Evolutionary conservation across 2,329 filamentous ascomycete genomes (phyloP).

Genomic region (Botrytis elliptica): DNA sequence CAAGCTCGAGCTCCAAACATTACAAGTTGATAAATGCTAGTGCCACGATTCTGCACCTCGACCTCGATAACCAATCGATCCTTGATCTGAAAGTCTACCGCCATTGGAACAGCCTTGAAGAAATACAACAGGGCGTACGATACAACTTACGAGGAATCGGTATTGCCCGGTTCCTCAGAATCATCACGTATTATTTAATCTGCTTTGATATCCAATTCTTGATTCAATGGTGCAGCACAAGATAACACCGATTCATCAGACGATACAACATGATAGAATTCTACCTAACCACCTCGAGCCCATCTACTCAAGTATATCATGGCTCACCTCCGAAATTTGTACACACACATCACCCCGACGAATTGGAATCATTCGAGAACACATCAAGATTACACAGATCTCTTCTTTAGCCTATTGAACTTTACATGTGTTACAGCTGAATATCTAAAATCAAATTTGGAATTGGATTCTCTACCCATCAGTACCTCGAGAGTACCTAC

Average conservation of each 20-base stretch:
- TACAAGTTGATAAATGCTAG: background rate
- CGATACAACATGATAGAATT: constrained; percentile 6
- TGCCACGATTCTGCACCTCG: background rate
- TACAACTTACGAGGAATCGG: background rate
- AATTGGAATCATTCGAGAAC: background rate
- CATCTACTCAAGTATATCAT: background rate
- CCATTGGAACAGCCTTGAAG: constrained; percentile 2
- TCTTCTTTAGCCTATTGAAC: background rate
- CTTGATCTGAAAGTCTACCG: background rate
- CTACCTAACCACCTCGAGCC: background rate
- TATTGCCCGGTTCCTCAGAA: background rate
- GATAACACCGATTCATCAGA: background rate
- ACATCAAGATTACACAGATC: background rate
- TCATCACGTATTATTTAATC: background rate
- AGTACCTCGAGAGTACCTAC: too few relatives aligned
- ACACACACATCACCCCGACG: background rate
- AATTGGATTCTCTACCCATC: background rate
- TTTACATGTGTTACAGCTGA: background rate
- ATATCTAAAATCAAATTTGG: background rate
- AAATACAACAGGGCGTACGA: constrained; percentile 2
- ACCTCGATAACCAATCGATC: constrained; percentile 1
- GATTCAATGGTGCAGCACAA: background rate
- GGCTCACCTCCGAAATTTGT: background rate
- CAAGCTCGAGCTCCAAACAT: background rate
- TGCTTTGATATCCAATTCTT: background rate